These are phyloP conservation scores for Chaetomiaceae sp. DNA, from an alignment of 2,329 filamentous ascomycete species.

Conservation along the genomic window DNA sequence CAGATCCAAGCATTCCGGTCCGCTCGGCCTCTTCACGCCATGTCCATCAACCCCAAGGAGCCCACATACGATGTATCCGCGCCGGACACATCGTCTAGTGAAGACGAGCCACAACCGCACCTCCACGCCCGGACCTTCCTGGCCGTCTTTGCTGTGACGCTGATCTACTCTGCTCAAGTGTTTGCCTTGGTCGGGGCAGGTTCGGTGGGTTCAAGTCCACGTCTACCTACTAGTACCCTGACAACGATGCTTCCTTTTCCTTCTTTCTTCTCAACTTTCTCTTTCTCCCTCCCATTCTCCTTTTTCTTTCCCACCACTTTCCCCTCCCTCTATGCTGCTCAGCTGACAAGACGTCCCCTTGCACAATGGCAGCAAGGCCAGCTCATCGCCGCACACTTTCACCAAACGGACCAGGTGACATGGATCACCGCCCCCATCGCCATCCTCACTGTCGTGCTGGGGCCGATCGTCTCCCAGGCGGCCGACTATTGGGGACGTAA, in stretches of 20 bases:
- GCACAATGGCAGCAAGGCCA: slow-evolving; percentile 36
- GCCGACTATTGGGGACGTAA: slow-evolving; percentile 42
- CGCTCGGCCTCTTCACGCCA: no score
- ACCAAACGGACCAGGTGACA: slow-evolving; percentile 23
- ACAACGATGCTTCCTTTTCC: no score
- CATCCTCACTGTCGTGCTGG: slow-evolving; percentile 15
- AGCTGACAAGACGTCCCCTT: no score
- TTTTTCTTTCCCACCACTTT: no score
- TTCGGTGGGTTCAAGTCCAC: slow-evolving; percentile 27
- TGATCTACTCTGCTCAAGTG: slow-evolving; percentile 36
- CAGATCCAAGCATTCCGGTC: no score
- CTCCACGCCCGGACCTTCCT: slow-evolving; percentile 23
- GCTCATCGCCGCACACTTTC: slow-evolving; percentile 30
- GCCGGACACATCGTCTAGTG: no score
- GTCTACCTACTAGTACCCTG: no score
- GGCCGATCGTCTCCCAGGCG: slow-evolving; percentile 36
- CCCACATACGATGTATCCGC: background rate
- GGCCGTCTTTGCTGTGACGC: slow-evolving; percentile 32
- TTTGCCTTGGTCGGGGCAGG: slow-evolving; percentile 34
- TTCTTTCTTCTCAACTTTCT: no score
- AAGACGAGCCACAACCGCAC: slow-evolving; percentile 9
- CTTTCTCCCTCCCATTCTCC: no score
- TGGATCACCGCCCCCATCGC: slow-evolving; percentile 29
- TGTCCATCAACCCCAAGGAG: no score
- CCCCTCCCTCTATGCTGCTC: no score